phyloP scores from a whole-genome alignment of 148 eudicot species.

The Vaccinium vitisidaea region DNA sequence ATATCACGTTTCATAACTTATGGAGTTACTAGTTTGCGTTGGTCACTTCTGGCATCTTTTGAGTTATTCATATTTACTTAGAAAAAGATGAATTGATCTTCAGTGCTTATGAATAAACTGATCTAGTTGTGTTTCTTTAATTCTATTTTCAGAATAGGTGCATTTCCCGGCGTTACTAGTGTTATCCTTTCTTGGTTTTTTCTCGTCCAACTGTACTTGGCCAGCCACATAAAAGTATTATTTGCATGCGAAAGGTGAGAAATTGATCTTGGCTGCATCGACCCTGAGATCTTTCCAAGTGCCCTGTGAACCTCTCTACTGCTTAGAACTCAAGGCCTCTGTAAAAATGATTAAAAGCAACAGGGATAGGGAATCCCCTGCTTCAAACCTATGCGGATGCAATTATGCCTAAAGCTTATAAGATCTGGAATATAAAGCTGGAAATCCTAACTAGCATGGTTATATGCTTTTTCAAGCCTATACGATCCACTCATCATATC shows the following conservation, averaged over 20 bases:
- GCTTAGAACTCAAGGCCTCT: background rate
- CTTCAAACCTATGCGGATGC: background rate
- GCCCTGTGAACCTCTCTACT: background rate
- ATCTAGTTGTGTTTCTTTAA: background rate
- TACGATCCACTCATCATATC: background rate
- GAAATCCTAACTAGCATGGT: background rate
- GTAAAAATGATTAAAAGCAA: background rate
- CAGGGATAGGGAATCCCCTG: background rate
- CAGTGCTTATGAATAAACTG: background rate
- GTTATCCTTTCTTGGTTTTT: background rate
- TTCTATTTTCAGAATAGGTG: background rate
- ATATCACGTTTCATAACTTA: background rate
- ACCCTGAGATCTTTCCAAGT: background rate
- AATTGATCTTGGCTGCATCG: background rate
- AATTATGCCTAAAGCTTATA: background rate
- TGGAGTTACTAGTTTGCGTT: background rate
- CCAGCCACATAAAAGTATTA: background rate
- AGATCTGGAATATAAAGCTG: background rate
- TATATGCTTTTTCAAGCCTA: background rate
- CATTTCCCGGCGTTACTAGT: background rate
- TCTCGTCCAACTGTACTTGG: background rate
- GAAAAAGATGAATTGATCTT: background rate
- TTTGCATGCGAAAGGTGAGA: background rate
- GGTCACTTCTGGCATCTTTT: background rate
- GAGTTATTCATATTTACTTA: background rate